Evolutionary conservation across 352 stramenopile genomes (phyloP), one percentile per base, ranked within the genome.

Genomic region (Phytophthora palmivora): DNA sequence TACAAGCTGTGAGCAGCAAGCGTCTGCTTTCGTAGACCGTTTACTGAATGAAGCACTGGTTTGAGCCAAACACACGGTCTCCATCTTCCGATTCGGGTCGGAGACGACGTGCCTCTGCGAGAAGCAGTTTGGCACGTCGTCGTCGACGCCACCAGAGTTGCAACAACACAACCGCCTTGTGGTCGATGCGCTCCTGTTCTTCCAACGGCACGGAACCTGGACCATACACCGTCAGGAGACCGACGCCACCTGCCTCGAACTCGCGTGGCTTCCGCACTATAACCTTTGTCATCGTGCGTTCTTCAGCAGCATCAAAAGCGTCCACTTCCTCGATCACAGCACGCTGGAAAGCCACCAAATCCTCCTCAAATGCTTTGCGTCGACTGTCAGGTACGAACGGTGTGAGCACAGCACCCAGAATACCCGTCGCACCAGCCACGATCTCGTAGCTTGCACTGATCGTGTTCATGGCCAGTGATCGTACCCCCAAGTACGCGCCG

Each of bases 371-470:
- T 16, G 73, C 80, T 42, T 87, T 88, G 14, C 84, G 83, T 41
- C 80, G 87, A 58, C 72, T 85, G 26, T 92, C 84, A 5, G 85
- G 86, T 6, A 94, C 61, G 12, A 95, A 58, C 9, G 85, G 88
- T 4, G 67, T 74, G n/a, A 92, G 58, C 11, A 95, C 43, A n/a
- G 82, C 84, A n/a, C 79, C 73, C 0, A 95, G 62, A 39, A 95
- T 91, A 2, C 83, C 88, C 0, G 83, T 90, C 14, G 80, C 84
- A 12, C 88, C 88, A 0, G 88, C 88, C 7, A 96, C 82, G 45
- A 94, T 94, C 63, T 96, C 88, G 61, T 96, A 96, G 8, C 86
- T 90, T 16, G 86, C 88, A 58, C 88, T 96, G 65, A 96, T 96
- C 4, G 82, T 88, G 51, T 96, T 96, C 88, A 95, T 96, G 1